Conservation (phyloP, 179 eudicot species). For the Spinacia oleracea region DNA sequence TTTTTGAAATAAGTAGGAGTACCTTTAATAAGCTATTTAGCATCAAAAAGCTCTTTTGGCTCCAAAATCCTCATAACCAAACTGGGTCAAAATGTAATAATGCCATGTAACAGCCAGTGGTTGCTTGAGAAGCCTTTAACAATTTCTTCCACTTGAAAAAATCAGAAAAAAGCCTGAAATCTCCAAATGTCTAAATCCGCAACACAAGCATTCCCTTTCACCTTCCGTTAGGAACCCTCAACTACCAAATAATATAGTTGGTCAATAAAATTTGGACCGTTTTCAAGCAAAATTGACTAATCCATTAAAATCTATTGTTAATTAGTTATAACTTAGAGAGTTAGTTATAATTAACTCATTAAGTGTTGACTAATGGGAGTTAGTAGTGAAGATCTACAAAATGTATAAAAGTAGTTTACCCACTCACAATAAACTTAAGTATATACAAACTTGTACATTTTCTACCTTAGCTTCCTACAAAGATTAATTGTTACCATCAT, state of each 20-base stretch:
- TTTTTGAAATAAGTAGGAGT: no score
- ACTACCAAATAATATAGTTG: constrained; percentile 5
- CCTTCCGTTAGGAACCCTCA: constrained; percentile 6
- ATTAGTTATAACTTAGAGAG: not conserved
- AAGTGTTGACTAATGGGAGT: not conserved
- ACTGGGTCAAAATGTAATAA: not conserved
- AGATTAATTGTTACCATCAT: constrained; percentile 19
- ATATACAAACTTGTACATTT: not conserved
- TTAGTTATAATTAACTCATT: not conserved
- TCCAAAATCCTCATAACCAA: no score
- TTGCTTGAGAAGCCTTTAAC: constrained; percentile 2
- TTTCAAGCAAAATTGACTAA: not conserved
- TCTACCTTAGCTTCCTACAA: not conserved
- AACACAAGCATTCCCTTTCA: constrained; percentile 12
- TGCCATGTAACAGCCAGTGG: constrained; percentile 9
- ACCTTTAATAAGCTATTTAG: no score
- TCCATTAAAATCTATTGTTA: no score
- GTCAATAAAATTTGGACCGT: constrained; percentile 2
- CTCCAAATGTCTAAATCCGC: not conserved
- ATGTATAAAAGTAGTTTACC: constrained; percentile 6
- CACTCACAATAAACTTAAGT: not conserved
- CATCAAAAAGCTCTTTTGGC: no score
- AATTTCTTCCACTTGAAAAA: not conserved
- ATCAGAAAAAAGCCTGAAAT: not conserved
- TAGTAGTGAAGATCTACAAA: not conserved